Base-by-base conservation (phyloP, 228 moss, liverwort and hornwort genomes). In the Sphagnum fallax region DNA sequence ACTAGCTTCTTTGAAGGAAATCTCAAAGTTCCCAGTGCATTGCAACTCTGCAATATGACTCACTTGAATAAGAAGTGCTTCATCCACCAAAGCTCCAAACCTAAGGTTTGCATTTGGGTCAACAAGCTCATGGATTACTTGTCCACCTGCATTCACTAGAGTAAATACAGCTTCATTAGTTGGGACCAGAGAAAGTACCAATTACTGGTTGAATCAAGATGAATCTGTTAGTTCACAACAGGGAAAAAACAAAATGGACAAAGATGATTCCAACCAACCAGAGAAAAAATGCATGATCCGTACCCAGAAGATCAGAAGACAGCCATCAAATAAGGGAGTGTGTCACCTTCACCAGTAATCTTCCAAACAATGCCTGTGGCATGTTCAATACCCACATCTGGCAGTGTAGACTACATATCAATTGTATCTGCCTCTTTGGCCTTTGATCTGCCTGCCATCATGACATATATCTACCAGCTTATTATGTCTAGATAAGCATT, bases 351-450 rank as follows among this genome's bases (percentile, higher is more conserved):
- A 10, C 95, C 95, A 10, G 95, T 95, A 61, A 95, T 95, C 73
- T 95, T 95, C 95, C 95, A 95, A 47, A 95, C 95, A 66, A 95
- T 95, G 59, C 95, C 95, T 62, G 92, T 92, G 53, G 95, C 95
- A 79, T 90, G 92, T 64, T 95, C 95, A 72, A 95, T 95, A 51
- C 95, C 95, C 71, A 90, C 90, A 79, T 95, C 95, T 67, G 90
- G 80, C 66, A 95, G 75, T 55, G 95, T 92, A 65, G 95, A 95
- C 80, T 95, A 92, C 12, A 95, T 95, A 18, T 92, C 95, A 86
- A 90, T 92, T 48, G 92, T 79, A 14, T 92, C 92, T 10, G 95
- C 95, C 64, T 95, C 95, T 84, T 84, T 86, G 47, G 95, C 95
- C 83, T 90, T 92, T 64, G 92, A 92, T 68, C 92, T 95, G 50